Conservation (phyloP, 192 early-diverging fungal genomes). For the Mortierella claussenii region DNA sequence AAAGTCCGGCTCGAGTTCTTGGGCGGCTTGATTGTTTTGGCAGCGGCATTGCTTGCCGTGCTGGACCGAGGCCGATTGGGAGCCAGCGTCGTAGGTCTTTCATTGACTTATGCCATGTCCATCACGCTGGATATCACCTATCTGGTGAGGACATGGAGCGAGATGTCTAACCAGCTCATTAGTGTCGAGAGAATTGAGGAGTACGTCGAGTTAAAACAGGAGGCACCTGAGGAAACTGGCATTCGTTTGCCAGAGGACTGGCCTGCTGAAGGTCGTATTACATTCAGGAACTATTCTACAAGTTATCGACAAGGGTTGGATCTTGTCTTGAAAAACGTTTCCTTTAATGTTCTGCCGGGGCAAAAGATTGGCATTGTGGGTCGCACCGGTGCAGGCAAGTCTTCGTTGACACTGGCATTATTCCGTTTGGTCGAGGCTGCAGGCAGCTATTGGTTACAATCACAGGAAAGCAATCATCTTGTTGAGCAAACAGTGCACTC, state of each 20-base stretch:
- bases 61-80: conserved; percentile 56
- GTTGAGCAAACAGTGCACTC: not conserved
- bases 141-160: conserved; percentile 72
- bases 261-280: conserved; percentile 35
- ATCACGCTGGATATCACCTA: conserved; percentile 82
- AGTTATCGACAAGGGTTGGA: conserved; percentile 48
- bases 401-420: conserved; percentile 60
- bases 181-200: conserved; percentile 86
- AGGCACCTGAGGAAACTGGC: conserved; percentile 65
- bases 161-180: conserved; percentile 84
- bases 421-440: conserved; percentile 61
- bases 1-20: conserved; percentile 78
- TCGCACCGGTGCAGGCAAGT: conserved; percentile 58
- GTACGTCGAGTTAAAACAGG: conserved; percentile 80
- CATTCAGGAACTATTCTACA: conserved; percentile 26
- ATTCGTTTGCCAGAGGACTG: conserved; percentile 51
- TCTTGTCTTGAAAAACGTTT: conserved; percentile 58
- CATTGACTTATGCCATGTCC: conserved; percentile 81
- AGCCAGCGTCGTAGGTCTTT: conserved; percentile 84
- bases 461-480: not conserved
- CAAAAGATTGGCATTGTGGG: conserved; percentile 55
- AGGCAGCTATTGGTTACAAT: conserved; percentile 35
- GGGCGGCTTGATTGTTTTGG: conserved; percentile 74
- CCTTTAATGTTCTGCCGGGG: conserved; percentile 43
- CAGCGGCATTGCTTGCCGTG: conserved; percentile 72